Percentiles rank a stretch among this genome's conserved stretches.
Conservation (phyloP, 352 stramenopile genomes). For the Phytophthora melonis region DNA sequence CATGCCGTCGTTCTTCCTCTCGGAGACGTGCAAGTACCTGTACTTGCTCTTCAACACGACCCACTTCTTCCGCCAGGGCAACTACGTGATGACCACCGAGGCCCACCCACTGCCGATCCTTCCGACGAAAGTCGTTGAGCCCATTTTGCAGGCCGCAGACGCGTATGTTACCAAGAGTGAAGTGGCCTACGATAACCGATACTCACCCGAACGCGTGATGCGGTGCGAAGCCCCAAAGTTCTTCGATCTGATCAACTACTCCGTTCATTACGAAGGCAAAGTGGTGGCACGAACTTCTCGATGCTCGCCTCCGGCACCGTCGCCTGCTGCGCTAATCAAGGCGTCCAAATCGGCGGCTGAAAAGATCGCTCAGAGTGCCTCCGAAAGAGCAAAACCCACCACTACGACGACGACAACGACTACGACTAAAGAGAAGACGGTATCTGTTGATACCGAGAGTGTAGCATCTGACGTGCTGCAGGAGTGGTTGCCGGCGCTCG, state of each 20-base stretch:
- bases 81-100: slow-evolving; percentile 97
- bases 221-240: slow-evolving; percentile 57
- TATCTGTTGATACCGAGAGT: slow-evolving; percentile 16
- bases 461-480: slow-evolving; percentile 39
- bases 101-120: slow-evolving; percentile 94
- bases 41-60: slow-evolving; percentile 96
- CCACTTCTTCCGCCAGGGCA: slow-evolving; percentile 89
- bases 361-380: slow-evolving; percentile 13
- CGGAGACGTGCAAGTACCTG: slow-evolving; percentile 99
- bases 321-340: slow-evolving; percentile 29
- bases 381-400: slow-evolving; percentile 2
- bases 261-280: slow-evolving; percentile 63
- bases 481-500: slow-evolving; percentile 58
- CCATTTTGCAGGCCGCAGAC: slow-evolving; percentile 45
- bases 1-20: slow-evolving; percentile 99
- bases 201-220: slow-evolving; percentile 34
- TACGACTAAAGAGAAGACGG: background rate
- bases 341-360: slow-evolving; percentile 17
- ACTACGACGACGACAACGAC: slow-evolving; percentile 3
- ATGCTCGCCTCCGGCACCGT: slow-evolving; percentile 36
- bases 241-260: slow-evolving; percentile 65
- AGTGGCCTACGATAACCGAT: slow-evolving; percentile 21
- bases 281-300: slow-evolving; percentile 55
- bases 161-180: slow-evolving; percentile 20
- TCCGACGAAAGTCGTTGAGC: slow-evolving; percentile 52